phyloP scores from a whole-genome alignment of 208 protist species.

The Leishmania lainsoni region DNA sequence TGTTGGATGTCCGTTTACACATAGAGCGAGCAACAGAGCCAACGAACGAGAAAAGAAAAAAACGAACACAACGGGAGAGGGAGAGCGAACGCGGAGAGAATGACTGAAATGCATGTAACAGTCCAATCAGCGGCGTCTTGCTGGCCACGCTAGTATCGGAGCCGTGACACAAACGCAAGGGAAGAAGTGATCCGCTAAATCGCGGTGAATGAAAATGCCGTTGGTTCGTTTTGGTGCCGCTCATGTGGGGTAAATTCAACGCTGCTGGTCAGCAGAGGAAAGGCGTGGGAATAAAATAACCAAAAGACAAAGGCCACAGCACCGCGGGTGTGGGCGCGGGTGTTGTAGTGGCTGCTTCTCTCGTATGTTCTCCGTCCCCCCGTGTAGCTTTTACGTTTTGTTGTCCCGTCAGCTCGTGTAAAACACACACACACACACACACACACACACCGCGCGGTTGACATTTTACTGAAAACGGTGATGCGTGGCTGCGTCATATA shows the following conservation, averaged over 20 bases:
- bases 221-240: neutral
- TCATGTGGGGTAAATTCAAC: neutral
- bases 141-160: neutral
- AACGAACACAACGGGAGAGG: neutral
- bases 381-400: neutral
- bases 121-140: neutral
- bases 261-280: neutral
- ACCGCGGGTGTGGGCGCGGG: neutral
- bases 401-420: neutral
- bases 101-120: neutral
- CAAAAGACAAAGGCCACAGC: neutral
- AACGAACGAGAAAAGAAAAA: neutral
- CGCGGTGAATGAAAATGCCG: neutral
- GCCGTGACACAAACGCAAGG: neutral
- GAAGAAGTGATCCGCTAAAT: neutral
- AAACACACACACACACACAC: neutral
- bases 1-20: neutral
- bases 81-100: neutral
- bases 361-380: neutral
- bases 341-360: neutral
- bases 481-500: too few relatives aligned
- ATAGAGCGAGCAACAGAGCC: neutral
- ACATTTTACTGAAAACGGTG: too few relatives aligned
- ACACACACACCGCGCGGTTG: too few relatives aligned
- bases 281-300: neutral